Evolutionary conservation across 345 rosid species (phyloP).

Genomic region (Salix viminalis): DNA sequence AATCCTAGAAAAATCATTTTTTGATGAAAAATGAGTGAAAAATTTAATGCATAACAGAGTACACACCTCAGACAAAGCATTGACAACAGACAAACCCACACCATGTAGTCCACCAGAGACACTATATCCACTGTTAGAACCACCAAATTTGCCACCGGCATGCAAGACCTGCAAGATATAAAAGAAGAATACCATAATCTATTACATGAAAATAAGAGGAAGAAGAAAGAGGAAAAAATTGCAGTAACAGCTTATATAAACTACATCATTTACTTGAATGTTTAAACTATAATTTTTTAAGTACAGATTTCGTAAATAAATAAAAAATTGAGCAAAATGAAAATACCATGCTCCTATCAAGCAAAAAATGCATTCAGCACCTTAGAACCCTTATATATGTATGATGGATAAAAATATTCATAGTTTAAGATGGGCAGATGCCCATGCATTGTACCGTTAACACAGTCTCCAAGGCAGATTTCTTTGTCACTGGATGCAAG

Average conservation of each 20-base stretch:
- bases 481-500: constrained; percentile 86
- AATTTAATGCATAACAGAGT: background rate
- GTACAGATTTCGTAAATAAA: background rate
- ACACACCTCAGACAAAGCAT: constrained; percentile 93
- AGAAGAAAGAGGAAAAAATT: background rate
- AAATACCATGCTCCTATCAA: background rate
- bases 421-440: background rate
- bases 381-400: background rate
- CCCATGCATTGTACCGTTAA: constrained; percentile 61
- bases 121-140: constrained; percentile 88
- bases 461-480: constrained; percentile 95
- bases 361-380: background rate
- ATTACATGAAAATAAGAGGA: background rate
- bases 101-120: constrained; percentile 99
- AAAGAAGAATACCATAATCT: background rate
- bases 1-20: background rate
- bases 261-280: background rate
- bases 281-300: background rate
- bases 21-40: background rate
- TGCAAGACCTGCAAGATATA: constrained; percentile 70
- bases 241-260: background rate
- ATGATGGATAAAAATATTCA: background rate
- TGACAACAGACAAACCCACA: constrained; percentile 96
- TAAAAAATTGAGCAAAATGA: background rate
- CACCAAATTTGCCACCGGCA: constrained; percentile 99